Evolutionary conservation across 176 grass and related monocot genomes (phyloP), one percentile per base, ranked within the genome.

Genomic region (Oryza officinalis): DNA sequence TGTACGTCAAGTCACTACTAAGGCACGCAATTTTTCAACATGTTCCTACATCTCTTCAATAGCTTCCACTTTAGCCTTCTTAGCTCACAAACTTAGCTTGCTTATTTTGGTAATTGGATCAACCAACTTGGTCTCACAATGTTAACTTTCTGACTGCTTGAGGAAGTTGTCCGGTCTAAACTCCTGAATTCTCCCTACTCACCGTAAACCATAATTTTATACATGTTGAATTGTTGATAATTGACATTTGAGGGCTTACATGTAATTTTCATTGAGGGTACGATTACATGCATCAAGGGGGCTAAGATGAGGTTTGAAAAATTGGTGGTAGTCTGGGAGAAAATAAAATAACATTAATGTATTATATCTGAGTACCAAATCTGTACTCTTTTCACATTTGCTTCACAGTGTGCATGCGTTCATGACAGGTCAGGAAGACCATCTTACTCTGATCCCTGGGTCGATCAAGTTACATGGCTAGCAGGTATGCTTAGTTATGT

Each of bases 401-500:
- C 79, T 79, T 86, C 43, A n/a, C 74, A 22, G 0, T 57, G 18
- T 80, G 8, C 32, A 4, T 32, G 18, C 28, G 20, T 65, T 86
- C 14, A 79, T 90, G 47, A 11, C 83, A 99, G 96, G 86, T 99
- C 91, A 72, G 96, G 96, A 67, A 94, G 82, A 83, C 89, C 93
- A 89, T 91, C 96, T 67, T 94, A 94, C 83, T 85, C 91, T 28
- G 93, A 88, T 81, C 77, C 96, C 18, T 99, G 96, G 96, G 86
- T 93, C 74, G 96, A 94, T 67, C 91, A 94, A 94, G 91, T 99
- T 60, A 95, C 67, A 71, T 99, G 96, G 96, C 76, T 96, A 31
- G 71, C 89, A 89, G 96, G 96, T 92, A 90, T 67, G 22, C 20
- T 40, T 68, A 50, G 73, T 35, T 84, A 13, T 63, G 26, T 8